Evolutionary conservation across 2,329 filamentous ascomycete species (phyloP), one percentile per base, ranked within the genome.

Genomic region (Arthrobotrys musiformis): DNA sequence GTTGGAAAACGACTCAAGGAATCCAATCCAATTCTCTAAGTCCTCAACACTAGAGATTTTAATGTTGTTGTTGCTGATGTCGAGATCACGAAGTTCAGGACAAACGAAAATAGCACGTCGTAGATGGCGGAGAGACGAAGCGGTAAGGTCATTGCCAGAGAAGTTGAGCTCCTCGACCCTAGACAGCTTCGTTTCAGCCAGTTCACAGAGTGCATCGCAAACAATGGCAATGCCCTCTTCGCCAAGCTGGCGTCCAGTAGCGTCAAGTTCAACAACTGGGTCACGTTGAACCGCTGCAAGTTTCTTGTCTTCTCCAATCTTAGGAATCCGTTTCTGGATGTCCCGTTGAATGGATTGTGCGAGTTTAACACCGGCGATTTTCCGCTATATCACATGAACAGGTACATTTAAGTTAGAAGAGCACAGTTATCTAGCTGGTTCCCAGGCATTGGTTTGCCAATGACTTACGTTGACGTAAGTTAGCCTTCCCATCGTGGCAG

Each of bases 261-360:
- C 56, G 28, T 72, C 69, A 22, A 78, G 46, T 58, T 78, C 74
- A 17, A 78, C 62, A 4, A 48, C 22, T 0, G 74, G 74, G 26
- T 78, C 73, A 37, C 73, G 73, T 35, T 77, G 73, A 33, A 77
- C 73, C 1, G 73, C 60, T 17, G 73, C 73, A 11, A 77, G 66
- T 50, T 70, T 77, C 40, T 66, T 77, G 0, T 77, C 73, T 62
- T 77, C 73, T 19, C 73, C 73, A 37, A 62, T 40, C 24, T 77
- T 77, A 4, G 73, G 73, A 13, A 77, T 77, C 37, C 73, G 26
- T 46, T 77, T 77, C 19, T 77, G 73, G 17, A 77, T 77, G 24
- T 77, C 73, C 37, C 73, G 40, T 48, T 77, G 73, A 4, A 77
- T 70, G 11, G 73, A 77, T 19, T 77, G 66, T 11, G 66, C 73